A percentile compares a stretch with the other conserved stretches of the same genome.
Evolutionary conservation across 1,139 yeast genomes (phyloP).

Genomic region (Hyphopichia khmerensis): DNA sequence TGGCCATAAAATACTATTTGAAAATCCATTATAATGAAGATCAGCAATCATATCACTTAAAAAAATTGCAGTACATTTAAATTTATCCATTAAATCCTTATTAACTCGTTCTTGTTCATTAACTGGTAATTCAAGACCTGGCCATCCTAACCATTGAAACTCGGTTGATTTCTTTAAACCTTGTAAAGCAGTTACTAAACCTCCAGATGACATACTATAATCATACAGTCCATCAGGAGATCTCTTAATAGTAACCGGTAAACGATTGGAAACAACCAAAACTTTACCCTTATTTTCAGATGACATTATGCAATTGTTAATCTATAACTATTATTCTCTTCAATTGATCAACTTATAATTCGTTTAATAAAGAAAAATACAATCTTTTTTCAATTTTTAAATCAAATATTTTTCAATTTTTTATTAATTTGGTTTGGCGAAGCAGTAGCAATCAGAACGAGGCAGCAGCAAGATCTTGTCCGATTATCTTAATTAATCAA

Average conservation of each 20-base stretch:
- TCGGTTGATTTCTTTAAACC: constrained; percentile 83
- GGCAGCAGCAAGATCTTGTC: too few species aligned
- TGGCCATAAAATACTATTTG: constrained; percentile 94
- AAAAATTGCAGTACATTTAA: constrained; percentile 89
- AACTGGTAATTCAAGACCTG: constrained; percentile 82
- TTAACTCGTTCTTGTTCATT: constrained; percentile 70
- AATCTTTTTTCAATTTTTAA: too few species aligned
- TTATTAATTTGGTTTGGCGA: too few species aligned
- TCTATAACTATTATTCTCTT: not conserved
- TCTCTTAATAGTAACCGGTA: constrained; percentile 87
- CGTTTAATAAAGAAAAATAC: too few species aligned
- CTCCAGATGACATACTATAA: constrained; percentile 92
- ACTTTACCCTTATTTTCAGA: constrained; percentile 54
- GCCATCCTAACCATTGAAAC: constrained; percentile 99
- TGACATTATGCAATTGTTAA: not conserved
- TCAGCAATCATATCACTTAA: constrained; percentile 88
- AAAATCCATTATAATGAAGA: constrained; percentile 93
- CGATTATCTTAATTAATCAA: too few species aligned
- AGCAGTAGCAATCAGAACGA: too few species aligned
- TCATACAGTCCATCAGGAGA: constrained; percentile 60
- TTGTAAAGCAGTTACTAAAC: constrained; percentile 91
- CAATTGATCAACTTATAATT: too few species aligned
- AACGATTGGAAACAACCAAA: constrained; percentile 87
- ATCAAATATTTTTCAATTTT: too few species aligned
- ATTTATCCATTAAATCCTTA: constrained; percentile 67